Conservation (phyloP, 768 basidiomycete genomes). For the Suillus weaverae region DNA sequence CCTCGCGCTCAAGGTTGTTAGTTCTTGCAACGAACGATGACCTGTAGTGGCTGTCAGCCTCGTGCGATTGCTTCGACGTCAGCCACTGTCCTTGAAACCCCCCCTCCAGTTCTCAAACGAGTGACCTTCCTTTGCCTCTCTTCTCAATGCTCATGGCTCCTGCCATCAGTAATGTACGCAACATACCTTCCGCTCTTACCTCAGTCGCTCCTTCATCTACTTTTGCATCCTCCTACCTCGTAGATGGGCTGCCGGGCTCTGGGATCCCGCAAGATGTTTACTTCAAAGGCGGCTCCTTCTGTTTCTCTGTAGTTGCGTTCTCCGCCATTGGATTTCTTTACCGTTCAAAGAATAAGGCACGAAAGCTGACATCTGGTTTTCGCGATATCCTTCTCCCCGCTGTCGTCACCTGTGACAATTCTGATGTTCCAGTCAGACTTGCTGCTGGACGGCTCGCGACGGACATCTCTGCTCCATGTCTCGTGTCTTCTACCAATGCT, state of each 20-base stretch:
- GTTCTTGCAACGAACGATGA: not conserved
- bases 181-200: not conserved
- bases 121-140: not conserved
- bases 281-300: conserved; percentile 6
- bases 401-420: not conserved
- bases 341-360: not conserved
- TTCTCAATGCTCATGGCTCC: not conserved
- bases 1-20: not conserved
- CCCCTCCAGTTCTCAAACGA: not conserved
- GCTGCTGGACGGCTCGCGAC: not conserved
- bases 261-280: not conserved
- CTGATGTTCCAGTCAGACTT: not conserved
- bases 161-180: not conserved
- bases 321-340: conserved; percentile 1
- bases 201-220: not conserved
- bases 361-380: not conserved
- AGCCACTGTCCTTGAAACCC: not conserved
- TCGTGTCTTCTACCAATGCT: conserved; percentile 9
- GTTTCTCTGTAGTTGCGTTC: not conserved
- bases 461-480: conserved; percentile 1
- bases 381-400: conserved; percentile 1
- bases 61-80: not conserved
- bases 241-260: not conserved
- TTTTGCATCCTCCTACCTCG: not conserved
- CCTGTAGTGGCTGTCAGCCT: not conserved